Conservation (phyloP, 495 filamentous ascomycete species). For the Thermothielavioides terrestris region DNA sequence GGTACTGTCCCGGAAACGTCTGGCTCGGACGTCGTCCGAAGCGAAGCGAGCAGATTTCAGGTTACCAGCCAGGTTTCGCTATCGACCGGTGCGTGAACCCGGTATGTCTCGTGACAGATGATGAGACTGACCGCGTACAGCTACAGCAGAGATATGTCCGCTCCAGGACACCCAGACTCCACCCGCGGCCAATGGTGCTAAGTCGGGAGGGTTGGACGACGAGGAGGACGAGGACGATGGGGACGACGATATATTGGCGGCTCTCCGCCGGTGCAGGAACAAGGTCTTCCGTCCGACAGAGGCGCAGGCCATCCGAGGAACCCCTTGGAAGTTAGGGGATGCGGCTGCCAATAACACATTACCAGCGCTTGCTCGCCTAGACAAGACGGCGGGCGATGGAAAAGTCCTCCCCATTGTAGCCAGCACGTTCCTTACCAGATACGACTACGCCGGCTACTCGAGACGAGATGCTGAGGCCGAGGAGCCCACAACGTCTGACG, state of each 20-base stretch:
- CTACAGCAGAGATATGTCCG: neutral
- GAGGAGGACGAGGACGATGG: constrained; percentile 21
- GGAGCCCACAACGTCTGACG: neutral
- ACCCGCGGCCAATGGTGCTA: neutral
- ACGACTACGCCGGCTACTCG: neutral
- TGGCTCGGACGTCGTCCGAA: neutral
- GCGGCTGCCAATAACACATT: neutral
- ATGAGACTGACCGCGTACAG: neutral
- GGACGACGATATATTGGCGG: neutral
- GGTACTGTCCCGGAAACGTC: neutral
- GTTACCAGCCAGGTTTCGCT: neutral
- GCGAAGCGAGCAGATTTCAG: neutral
- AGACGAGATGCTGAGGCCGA: neutral
- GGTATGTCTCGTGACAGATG: no score
- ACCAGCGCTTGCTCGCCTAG: neutral
- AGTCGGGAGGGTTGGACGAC: no score
- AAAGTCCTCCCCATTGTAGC: neutral
- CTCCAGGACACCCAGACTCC: neutral
- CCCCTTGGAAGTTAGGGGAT: neutral
- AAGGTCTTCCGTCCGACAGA: neutral
- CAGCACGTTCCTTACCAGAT: neutral
- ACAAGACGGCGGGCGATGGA: neutral
- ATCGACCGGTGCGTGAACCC: neutral
- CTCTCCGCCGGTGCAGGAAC: neutral
- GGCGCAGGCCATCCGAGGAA: no score